Evolutionary conservation across 169 alveolate genomes (phyloP).

Genomic region (Cryptosporidium baileyi): DNA sequence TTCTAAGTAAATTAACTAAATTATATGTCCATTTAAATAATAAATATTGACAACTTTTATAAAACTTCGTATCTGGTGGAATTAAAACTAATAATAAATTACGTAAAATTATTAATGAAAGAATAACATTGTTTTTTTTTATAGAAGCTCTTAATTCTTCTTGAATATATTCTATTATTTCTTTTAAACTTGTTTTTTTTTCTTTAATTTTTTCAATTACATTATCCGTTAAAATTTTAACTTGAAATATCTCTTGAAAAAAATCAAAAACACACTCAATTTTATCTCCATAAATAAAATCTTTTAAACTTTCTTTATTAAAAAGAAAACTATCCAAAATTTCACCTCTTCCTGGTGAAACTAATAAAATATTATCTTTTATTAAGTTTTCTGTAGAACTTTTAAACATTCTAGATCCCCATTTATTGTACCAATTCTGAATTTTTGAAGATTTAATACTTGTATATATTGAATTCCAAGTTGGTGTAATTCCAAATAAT

Average conservation of each 20-base stretch:
- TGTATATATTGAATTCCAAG: constrained; percentile 24
- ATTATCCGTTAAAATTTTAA: background rate
- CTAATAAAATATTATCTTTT: background rate
- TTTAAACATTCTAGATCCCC: constrained; percentile 15
- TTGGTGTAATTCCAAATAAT: constrained; percentile 26
- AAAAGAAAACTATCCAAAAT: background rate
- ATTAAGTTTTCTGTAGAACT: background rate
- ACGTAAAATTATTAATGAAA: constrained; percentile 6
- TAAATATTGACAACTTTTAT: background rate
- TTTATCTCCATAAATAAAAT: background rate
- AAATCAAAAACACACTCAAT: constrained; percentile 29
- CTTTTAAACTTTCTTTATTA: background rate
- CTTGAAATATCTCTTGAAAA: background rate
- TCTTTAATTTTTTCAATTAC: background rate
- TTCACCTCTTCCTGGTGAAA: constrained; percentile 59
- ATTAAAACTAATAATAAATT: background rate
- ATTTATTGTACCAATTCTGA: background rate
- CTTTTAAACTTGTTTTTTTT: background rate
- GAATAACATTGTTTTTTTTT: constrained; percentile 8
- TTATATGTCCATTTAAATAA: background rate
- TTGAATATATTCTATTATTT: background rate
- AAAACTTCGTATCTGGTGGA: constrained; percentile 4
- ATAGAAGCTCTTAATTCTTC: background rate
- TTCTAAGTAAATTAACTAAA: constrained; percentile 5
- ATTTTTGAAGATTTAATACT: background rate